Base-by-base conservation (phyloP, 306 rosid genomes). In the Cucurbita moschata region DNA sequence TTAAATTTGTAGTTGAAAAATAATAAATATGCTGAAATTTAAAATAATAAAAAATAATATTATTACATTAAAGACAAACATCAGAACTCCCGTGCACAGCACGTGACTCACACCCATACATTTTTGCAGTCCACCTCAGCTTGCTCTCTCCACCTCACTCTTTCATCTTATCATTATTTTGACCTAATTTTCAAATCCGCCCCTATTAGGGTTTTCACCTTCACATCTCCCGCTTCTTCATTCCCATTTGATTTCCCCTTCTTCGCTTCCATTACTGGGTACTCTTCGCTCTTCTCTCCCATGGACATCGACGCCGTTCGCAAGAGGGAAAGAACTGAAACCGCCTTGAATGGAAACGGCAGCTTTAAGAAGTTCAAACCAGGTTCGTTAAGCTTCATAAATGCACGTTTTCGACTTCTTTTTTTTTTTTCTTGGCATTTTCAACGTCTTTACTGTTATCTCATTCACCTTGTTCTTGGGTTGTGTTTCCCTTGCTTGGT, bases 261-360 rank as follows among this genome's bases (percentile, higher is more conserved):
- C 26, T 64, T 58, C 75, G 21, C 8, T 10, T 26, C 5, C 23
- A 62, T 10, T 5, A 14, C 11, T 10, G 54, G 12, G 42, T 49
- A 5, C 4, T 62, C 7, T 14, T 26, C 49, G 37, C 23, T 53
- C 10, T 49, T 2, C 12, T 62, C 16, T 61, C 15, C 62, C 19
- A 87, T 87, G 92, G 92, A 87, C 74, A 76, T 56, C 61, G 87
- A 85, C 38, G 82, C 80, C 10, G 82, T 65, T 50, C 96, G 90
- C 50, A 92, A 92, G 81, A 85, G 97, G 40, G 87, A 82, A 26
- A 86, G 96, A 79, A 75, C 40, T 18, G 92, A 86, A 62, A 78
- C 81, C 73, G n/a, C 85, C 73, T 83, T 85, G 75, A 86, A 92
- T 74, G 93, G 89, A 75, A 91, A 89, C 86, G 97, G 88, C 50